Percentiles rank a stretch among this genome's conserved stretches.
Evolutionary conservation across 2,329 filamentous ascomycete genomes (phyloP).

Genomic region (Verticillium nonalfalfae): DNA sequence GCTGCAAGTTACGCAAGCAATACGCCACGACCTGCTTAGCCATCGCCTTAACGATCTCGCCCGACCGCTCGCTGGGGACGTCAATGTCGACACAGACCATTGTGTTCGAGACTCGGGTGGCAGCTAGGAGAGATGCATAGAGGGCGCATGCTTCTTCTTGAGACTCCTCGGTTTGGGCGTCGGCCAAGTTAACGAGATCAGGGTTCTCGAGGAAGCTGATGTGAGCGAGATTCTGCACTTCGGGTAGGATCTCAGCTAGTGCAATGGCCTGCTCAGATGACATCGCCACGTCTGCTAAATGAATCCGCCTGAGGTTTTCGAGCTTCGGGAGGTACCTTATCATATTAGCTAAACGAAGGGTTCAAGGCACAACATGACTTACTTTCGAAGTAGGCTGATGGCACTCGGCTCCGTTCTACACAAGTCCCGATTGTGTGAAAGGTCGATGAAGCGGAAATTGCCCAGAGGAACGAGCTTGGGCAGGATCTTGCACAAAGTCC

Average conservation of each 20-base stretch:
- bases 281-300: conserved; percentile 79
- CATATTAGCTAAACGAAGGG: conserved; percentile 1
- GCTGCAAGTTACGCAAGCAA: conserved; percentile 85
- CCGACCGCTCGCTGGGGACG: conserved; percentile 72
- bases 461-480: conserved; percentile 64
- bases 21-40: conserved; percentile 95
- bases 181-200: conserved; percentile 62
- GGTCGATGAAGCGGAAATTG: conserved; percentile 80
- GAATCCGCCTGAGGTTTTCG: conserved; percentile 70
- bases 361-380: conserved; percentile 18
- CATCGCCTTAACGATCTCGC: conserved; percentile 84
- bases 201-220: conserved; percentile 82
- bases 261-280: conserved; percentile 85
- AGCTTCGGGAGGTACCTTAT: conserved; percentile 71
- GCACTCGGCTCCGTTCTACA: conserved; percentile 71
- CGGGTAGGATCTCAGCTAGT: conserved; percentile 82
- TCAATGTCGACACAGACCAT: conserved; percentile 91
- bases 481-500: conserved; percentile 67
- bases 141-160: conserved; percentile 93
- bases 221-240: conserved; percentile 75
- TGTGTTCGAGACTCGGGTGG: conserved; percentile 73
- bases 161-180: conserved; percentile 67
- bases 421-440: conserved; percentile 81
- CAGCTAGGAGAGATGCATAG: conserved; percentile 86
- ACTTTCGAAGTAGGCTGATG: conserved; percentile 69